A percentile compares a stretch with the other conserved stretches of the same genome.
phyloP scores from a whole-genome alignment of 306 rosid species.

The Carpinus fangiana region DNA sequence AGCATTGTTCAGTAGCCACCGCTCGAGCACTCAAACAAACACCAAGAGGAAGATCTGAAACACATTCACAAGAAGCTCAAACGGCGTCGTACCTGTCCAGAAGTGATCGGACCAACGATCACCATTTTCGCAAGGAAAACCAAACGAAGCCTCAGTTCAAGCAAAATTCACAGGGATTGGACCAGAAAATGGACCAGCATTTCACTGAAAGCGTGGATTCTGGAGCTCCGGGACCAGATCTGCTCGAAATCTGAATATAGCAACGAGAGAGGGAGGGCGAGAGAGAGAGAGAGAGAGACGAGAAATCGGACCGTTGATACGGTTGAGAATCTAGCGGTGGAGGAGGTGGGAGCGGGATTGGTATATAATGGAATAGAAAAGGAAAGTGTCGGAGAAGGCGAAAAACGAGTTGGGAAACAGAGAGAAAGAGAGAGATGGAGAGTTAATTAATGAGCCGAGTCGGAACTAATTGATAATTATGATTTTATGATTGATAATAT shows the following conservation, averaged over 20 bases:
- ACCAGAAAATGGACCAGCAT: slow-evolving; percentile 26
- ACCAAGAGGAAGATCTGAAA: slow-evolving; percentile 38
- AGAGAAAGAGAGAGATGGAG: background rate
- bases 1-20: background rate
- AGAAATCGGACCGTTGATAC: background rate
- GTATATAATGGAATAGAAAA: background rate
- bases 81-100: slow-evolving; percentile 67
- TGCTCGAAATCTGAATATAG: slow-evolving; percentile 11
- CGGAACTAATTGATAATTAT: too few relatives aligned
- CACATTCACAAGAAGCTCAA: slow-evolving; percentile 3
- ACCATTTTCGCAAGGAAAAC: slow-evolving; percentile 42
- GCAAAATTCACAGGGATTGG: slow-evolving; percentile 22
- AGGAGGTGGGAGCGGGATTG: background rate
- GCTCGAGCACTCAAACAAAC: slow-evolving; percentile 4
- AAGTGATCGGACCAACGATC: slow-evolving; percentile 62
- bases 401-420: background rate
- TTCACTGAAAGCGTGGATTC: background rate
- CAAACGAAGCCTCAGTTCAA: slow-evolving; percentile 15
- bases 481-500: background rate
- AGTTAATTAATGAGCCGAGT: background rate
- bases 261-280: background rate
- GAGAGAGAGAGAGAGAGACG: background rate
- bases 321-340: background rate
- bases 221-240: slow-evolving; percentile 36
- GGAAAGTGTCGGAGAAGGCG: background rate